Conservation (phyloP, 129 eudicot species). For the Oenanthe sinensis region DNA sequence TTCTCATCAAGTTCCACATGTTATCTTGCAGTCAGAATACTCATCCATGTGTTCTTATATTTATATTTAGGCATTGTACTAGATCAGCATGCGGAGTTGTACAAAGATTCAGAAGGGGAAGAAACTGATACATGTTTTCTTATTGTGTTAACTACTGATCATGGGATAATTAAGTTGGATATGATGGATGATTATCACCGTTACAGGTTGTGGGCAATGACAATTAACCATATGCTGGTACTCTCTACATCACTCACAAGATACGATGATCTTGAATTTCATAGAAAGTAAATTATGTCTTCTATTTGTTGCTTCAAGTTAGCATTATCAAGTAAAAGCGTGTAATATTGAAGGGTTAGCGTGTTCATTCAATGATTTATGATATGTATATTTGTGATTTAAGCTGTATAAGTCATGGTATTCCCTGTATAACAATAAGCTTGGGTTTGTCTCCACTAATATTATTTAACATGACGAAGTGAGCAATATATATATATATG, state of each 20-base stretch:
- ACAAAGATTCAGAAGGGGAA: constrained; percentile 50
- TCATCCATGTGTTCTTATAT: neutral
- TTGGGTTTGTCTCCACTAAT: neutral
- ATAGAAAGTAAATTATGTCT: constrained; percentile 23
- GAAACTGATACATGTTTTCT: constrained; percentile 55
- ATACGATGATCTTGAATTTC: constrained; percentile 41
- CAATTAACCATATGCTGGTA: constrained; percentile 59
- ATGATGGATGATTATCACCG: constrained; percentile 61
- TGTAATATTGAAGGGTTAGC: constrained; percentile 17
- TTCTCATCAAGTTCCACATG: neutral
- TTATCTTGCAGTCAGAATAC: neutral
- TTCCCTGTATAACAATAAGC: neutral
- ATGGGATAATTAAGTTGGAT: constrained; percentile 72
- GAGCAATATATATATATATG: neutral
- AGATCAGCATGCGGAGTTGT: constrained; percentile 65
- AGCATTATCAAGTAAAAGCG: neutral
- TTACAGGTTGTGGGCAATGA: constrained; percentile 69
- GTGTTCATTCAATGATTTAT: neutral
- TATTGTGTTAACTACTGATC: constrained; percentile 55
- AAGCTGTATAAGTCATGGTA: neutral
- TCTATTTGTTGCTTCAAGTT: neutral
- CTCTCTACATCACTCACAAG: constrained; percentile 47
- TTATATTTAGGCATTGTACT: constrained; percentile 45
- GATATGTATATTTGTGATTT: constrained; percentile 3
- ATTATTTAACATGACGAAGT: neutral